Evolutionary conservation across 2,329 filamentous ascomycete species (phyloP).

Genomic region (Pseudogymnoascus sp.): DNA sequence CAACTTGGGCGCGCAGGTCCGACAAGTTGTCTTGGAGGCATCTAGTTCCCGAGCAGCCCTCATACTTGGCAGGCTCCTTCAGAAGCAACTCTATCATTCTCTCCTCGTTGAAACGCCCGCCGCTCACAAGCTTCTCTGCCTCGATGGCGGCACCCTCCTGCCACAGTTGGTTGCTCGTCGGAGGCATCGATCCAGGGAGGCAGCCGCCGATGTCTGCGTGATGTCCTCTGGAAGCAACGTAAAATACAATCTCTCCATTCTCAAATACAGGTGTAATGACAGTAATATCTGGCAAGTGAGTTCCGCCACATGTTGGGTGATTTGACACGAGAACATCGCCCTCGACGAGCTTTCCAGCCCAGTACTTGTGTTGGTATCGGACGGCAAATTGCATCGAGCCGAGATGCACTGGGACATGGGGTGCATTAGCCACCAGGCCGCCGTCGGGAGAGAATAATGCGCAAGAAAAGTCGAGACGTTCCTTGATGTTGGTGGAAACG

Average conservation of each 20-base stretch:
- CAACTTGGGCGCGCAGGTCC: slow-evolving; percentile 79
- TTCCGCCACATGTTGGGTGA: slow-evolving; percentile 73
- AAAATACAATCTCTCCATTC: slow-evolving; percentile 67
- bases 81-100: slow-evolving; percentile 66
- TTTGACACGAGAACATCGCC: slow-evolving; percentile 78
- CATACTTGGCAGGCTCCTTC: slow-evolving; percentile 64
- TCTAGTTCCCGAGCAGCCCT: slow-evolving; percentile 70
- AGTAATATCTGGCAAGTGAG: slow-evolving; percentile 77
- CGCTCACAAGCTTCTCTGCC: slow-evolving; percentile 64
- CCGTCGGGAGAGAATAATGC: slow-evolving; percentile 69
- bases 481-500: slow-evolving; percentile 71
- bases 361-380: slow-evolving; percentile 66
- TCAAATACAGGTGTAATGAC: slow-evolving; percentile 74
- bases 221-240: slow-evolving; percentile 72
- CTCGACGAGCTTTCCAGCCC: slow-evolving; percentile 65
- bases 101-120: slow-evolving; percentile 72
- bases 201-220: slow-evolving; percentile 83
- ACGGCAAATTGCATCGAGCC: slow-evolving; percentile 61
- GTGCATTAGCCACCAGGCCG: slow-evolving; percentile 68
- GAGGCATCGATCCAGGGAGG: slow-evolving; percentile 75
- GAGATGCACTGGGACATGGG: slow-evolving; percentile 71
- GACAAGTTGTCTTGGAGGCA: slow-evolving; percentile 79
- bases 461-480: slow-evolving; percentile 74
- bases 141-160: slow-evolving; percentile 60
- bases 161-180: slow-evolving; percentile 58